Evolutionary conservation across 2,329 filamentous ascomycete species (phyloP), one percentile per base, ranked within the genome.

Genomic region (Blastomyces emzantsi): DNA sequence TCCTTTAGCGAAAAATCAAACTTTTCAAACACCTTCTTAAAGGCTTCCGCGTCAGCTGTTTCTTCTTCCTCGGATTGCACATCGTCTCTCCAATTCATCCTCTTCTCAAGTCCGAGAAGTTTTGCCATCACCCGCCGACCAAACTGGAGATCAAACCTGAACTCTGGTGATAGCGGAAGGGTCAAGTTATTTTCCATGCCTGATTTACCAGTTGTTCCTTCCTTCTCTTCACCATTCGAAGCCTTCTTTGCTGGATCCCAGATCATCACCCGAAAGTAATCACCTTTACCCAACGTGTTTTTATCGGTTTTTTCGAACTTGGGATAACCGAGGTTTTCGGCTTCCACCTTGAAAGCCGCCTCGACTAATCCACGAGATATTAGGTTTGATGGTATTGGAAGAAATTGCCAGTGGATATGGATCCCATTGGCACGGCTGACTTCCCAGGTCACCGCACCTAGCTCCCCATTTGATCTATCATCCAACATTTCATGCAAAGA

Each of bases 381-480:
- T 55, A 90, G 78, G 11, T 88, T 82, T 0, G 83, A 79, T 0
- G 89, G 84, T 0, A 95, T 80, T 0, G 94, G 91, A 39, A 97
- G 79, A 69, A 95, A 89, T 76, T 99, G 95, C 94, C 92, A 97
- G 72, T 97, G 93, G 1, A 88, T 83, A 73, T 99, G 94, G 63
- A 97, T 87, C 62, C 94, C 91, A 61, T 84, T 84, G 4, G 81
- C 82, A 60, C 92, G 87, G 72, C 87, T 93, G 70, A 99, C 92
- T 77, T 97, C 94, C 86, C 91, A 99, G 0, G 91, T 94, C 1
- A 97, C 89, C 2, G 87, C 85, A 19, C 93, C 94, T 0, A 97
- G 85, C 75, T 77, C n/a, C 80, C 77, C 70, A 11, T 73, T 72
- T 30, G 77, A 73, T 59, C 74, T 75, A 15, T 70, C 65, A 19